phyloP scores from a whole-genome alignment of 352 stramenopile genomes.

The Phytophthora podocarpi region DNA sequence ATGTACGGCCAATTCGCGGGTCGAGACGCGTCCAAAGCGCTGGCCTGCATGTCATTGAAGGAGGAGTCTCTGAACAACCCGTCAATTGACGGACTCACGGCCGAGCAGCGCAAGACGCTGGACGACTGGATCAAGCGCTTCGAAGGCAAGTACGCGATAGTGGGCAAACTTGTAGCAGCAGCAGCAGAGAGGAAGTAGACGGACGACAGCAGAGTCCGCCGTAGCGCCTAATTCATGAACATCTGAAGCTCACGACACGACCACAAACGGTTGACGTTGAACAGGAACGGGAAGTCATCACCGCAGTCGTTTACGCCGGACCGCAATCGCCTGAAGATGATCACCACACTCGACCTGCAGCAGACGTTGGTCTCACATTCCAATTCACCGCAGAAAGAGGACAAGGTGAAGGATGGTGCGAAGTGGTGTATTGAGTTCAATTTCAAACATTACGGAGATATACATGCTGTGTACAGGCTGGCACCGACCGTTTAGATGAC shows the following conservation, averaged over 20 bases:
- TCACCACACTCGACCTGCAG: neutral
- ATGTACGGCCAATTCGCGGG: slow-evolving; percentile 96
- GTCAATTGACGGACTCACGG: slow-evolving; percentile 81
- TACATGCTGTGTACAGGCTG: slow-evolving; percentile 16
- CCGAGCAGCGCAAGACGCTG: slow-evolving; percentile 83
- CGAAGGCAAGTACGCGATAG: slow-evolving; percentile 91
- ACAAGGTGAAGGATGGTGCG: neutral
- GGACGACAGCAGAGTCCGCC: neutral
- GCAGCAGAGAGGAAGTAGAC: slow-evolving; percentile 10
- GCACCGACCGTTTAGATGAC: slow-evolving; percentile 27
- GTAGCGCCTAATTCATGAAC: slow-evolving; percentile 11
- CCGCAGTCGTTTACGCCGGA: slow-evolving; percentile 13
- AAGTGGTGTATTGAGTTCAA: slow-evolving; percentile 5
- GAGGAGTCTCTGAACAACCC: slow-evolving; percentile 90
- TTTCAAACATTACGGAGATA: slow-evolving; percentile 10
- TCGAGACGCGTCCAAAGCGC: slow-evolving; percentile 92
- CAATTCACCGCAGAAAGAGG: neutral
- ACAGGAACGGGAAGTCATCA: slow-evolving; percentile 12
- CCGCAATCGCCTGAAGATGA: slow-evolving; percentile 1
- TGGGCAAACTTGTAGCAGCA: slow-evolving; percentile 80
- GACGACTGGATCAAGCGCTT: slow-evolving; percentile 95
- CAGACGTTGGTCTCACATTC: slow-evolving; percentile 15
- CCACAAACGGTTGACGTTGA: slow-evolving; percentile 11
- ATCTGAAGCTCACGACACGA: neutral
- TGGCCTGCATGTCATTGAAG: slow-evolving; percentile 98